Conservation (phyloP, 331 rosid genomes). For the Cydonia oblonga region DNA sequence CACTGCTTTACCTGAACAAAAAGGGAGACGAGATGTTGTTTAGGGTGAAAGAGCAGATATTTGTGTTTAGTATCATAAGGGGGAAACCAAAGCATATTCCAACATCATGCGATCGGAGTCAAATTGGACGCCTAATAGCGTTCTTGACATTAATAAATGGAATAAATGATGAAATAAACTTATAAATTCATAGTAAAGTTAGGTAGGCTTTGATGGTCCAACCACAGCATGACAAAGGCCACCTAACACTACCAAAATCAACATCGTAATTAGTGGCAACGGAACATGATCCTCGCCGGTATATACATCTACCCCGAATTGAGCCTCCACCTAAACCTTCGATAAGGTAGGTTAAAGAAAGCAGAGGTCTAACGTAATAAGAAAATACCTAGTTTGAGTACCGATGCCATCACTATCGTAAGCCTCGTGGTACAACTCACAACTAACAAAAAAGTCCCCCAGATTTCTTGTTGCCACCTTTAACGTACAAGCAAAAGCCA, state of each 20-base stretch:
- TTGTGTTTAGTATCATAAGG: background rate
- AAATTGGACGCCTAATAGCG: slow-evolving; percentile 5
- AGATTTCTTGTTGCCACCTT: background rate
- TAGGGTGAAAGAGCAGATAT: background rate
- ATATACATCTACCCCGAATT: background rate
- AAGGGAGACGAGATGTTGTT: too few species aligned
- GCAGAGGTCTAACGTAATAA: background rate
- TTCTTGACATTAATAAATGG: slow-evolving; percentile 7
- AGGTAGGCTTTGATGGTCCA: slow-evolving; percentile 26
- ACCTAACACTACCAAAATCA: slow-evolving; percentile 37
- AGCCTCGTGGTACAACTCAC: background rate
- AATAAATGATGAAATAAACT: background rate
- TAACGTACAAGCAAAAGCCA: background rate
- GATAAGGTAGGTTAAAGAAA: background rate
- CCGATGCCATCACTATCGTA: background rate
- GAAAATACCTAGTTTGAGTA: background rate
- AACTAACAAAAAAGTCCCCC: background rate
- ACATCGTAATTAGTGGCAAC: slow-evolving; percentile 13
- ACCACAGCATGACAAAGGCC: slow-evolving; percentile 5
- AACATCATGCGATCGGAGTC: slow-evolving; percentile 10
- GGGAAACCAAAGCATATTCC: slow-evolving; percentile 25
- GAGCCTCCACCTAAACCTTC: slow-evolving; percentile 2
- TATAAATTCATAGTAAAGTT: background rate
- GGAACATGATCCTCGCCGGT: background rate
- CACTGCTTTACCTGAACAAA: slow-evolving; percentile 69